Conservation (phyloP, 306 rosid genomes). For the Canavalia ensiformis region DNA sequence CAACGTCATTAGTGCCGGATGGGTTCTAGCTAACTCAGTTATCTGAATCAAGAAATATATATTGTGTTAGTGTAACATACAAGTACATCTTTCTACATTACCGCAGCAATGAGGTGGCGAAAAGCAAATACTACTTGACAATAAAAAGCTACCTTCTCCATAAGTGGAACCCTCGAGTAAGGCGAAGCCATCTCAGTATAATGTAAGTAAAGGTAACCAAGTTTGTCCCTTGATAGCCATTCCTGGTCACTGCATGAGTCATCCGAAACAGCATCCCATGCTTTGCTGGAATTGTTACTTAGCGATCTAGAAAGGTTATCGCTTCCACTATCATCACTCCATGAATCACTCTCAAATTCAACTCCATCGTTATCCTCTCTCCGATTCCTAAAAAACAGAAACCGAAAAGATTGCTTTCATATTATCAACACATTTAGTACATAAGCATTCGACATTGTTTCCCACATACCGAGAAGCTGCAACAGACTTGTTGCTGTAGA, state of each 20-base stretch:
- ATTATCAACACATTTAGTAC: conserved; percentile 7
- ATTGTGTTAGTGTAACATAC: background rate
- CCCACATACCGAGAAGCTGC: conserved; percentile 59
- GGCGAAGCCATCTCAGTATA: conserved; percentile 72
- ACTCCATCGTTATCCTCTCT: conserved; percentile 60
- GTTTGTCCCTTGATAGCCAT: conserved; percentile 58
- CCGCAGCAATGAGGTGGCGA: background rate
- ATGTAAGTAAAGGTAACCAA: conserved; percentile 68
- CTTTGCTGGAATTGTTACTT: conserved; percentile 76
- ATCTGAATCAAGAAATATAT: conserved; percentile 52
- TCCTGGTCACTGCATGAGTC: conserved; percentile 77
- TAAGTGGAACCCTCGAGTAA: conserved; percentile 69
- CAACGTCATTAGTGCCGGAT: conserved; percentile 67
- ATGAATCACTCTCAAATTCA: conserved; percentile 74
- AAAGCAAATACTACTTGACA: background rate
- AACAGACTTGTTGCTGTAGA: conserved; percentile 63
- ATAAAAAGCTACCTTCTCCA: conserved; percentile 64
- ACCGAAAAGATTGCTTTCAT: background rate
- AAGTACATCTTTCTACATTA: background rate
- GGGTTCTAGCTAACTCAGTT: conserved; percentile 61
- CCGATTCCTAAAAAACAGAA: conserved; percentile 42
- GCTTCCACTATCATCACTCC: conserved; percentile 84
- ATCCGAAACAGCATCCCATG: conserved; percentile 76
- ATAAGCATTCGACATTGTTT: background rate
- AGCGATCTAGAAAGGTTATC: conserved; percentile 66